Percentiles rank a stretch among this genome's conserved stretches.
Conservation (phyloP, 2,329 filamentous ascomycete species). For the Colletotrichum orbiculare region DNA sequence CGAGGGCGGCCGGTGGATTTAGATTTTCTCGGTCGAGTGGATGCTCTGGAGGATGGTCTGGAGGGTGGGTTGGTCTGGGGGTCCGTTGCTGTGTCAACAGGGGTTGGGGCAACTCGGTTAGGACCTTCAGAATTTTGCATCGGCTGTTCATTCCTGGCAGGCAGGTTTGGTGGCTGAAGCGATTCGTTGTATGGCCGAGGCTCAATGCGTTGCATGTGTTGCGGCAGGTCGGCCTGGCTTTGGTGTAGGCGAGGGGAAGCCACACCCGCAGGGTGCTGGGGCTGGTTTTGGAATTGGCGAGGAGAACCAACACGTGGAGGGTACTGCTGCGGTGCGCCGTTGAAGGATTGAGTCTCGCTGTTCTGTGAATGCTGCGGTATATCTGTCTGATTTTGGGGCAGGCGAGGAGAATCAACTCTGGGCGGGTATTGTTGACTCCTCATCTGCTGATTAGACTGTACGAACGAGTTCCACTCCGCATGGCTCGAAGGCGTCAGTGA, state of each 20-base stretch:
- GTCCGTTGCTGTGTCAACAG: conserved; percentile 42
- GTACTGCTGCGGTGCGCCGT: conserved; percentile 7
- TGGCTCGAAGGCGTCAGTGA: conserved; percentile 68
- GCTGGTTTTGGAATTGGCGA: too few relatives aligned
- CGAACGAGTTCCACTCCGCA: conserved; percentile 81
- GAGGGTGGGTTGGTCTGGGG: conserved; percentile 57
- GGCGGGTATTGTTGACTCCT: conserved; percentile 50
- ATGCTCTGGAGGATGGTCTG: conserved; percentile 70
- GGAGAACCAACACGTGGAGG: too few relatives aligned
- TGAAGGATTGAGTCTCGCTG: conserved; percentile 2
- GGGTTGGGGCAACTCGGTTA: conserved; percentile 49
- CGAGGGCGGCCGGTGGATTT: conserved; percentile 65
- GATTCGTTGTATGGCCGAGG: conserved; percentile 22
- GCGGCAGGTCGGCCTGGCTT: background rate
- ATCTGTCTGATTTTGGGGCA: conserved; percentile 33
- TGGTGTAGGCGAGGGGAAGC: too few relatives aligned
- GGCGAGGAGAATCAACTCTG: conserved; percentile 50
- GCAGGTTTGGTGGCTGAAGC: too few relatives aligned
- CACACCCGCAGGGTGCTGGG: too few relatives aligned
- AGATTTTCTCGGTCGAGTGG: conserved; percentile 54
- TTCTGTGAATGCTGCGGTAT: conserved; percentile 21
- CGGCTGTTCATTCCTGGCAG: conserved; percentile 1
- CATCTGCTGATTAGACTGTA: conserved; percentile 75
- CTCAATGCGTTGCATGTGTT: conserved; percentile 15
- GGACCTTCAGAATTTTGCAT: conserved; percentile 43